Base-by-base conservation (phyloP, 73 alveolate genomes). In the Halteria grandinella region DNA sequence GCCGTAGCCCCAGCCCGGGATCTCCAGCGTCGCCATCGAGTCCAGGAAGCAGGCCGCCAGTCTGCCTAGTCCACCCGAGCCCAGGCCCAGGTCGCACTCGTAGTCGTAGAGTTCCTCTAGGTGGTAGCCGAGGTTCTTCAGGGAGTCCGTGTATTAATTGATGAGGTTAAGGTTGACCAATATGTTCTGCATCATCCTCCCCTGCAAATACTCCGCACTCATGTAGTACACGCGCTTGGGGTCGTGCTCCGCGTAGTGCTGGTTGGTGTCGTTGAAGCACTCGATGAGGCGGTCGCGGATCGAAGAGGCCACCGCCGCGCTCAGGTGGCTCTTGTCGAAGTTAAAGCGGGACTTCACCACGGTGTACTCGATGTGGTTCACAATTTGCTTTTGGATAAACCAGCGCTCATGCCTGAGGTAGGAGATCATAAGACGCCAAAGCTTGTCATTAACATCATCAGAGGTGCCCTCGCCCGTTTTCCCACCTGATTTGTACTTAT, bases 281-380 rank as follows among this genome's bases (percentile, higher is more conserved):
- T 71, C 85, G 28, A 71, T 55, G 7, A 71, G 50, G 17, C 85
- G 69, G 37, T 71, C 85, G 36, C 85, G 41, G 5, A 71, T n/a
- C 2, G 85, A 71, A 4, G 60, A 28, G 1, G 85, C 66, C 39
- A 66, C 80, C 28, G 80, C 80, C 43, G 23, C 10, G 4, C 53
- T 45, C 15, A 66, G 25, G 23, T 86, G 74, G 24, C 77, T 71
- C 66, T 85, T 81, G 69, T 87, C 92, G 47, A 93, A 75, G 55
- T 75, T 64, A 86, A 93, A 93, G 32, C 98, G 66, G 18, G 96
- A 87, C 76, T 83, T 74, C 21, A 95, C 97, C 37, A 93, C 57
- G 37, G 97, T 86, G 87, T 86, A 93, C 77, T 93, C 98, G 18
- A 66, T 66, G 36, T 66, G 80, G 29, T 66, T 66, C 18, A 66